These are phyloP conservation scores for Acer campestre DNA, from an alignment of 345 rosid species.

Conservation along the genomic window DNA sequence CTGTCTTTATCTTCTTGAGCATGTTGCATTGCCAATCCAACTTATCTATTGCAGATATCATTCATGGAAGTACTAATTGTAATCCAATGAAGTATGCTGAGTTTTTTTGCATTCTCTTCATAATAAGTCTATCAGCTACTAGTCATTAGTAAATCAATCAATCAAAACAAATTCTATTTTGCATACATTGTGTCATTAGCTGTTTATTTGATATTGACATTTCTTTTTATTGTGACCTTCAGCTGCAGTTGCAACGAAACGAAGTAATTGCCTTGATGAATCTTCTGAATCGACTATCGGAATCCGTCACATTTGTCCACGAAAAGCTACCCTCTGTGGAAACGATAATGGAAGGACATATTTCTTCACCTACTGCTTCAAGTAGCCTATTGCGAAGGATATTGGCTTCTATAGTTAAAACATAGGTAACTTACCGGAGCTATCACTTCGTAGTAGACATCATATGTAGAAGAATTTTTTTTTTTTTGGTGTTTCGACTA, in stretches of 20 bases:
- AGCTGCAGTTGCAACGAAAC: constrained; percentile 73
- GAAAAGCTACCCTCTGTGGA: constrained; percentile 58
- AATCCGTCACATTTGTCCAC: constrained; percentile 62
- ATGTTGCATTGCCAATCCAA: background rate
- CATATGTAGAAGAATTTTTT: background rate
- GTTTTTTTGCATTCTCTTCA: background rate
- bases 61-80: background rate
- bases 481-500: background rate
- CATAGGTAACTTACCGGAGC: constrained; percentile 22
- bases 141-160: background rate
- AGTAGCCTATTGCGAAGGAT: constrained; percentile 42
- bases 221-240: constrained; percentile 22
- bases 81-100: too few species aligned
- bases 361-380: constrained; percentile 9
- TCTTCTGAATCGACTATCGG: constrained; percentile 68
- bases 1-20: too few species aligned
- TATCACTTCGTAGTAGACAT: too few species aligned
- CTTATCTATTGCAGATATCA: background rate
- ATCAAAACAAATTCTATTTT: background rate
- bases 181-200: background rate
- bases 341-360: constrained; percentile 30
- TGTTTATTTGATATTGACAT: background rate
- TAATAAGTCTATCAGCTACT: background rate
- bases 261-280: constrained; percentile 83
- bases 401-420: constrained; percentile 27